Conservation (phyloP, 108 stramenopile genomes). For the Skeletonema marinoi region DNA sequence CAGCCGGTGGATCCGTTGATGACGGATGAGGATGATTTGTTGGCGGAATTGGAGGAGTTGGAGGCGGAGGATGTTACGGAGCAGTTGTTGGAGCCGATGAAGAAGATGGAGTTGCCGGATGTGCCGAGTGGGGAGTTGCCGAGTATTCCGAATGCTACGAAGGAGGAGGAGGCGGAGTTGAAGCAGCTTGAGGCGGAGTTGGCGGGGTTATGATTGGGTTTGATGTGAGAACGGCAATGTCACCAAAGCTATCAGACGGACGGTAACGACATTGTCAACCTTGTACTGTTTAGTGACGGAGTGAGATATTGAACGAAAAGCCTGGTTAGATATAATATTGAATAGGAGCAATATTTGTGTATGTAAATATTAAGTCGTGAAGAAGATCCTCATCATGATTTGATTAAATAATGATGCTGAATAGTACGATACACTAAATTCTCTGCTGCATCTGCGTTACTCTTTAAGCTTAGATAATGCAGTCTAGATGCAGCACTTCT, state of each 20-base stretch:
- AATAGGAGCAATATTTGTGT: neutral
- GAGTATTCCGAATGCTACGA: conserved; percentile 58
- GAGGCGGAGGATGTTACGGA: conserved; percentile 87
- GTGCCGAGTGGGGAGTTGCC: conserved; percentile 74
- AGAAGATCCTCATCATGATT: no score
- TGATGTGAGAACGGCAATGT: no score
- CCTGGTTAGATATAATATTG: neutral
- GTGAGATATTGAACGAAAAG: no score
- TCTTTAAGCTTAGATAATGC: no score
- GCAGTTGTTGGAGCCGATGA: conserved; percentile 70
- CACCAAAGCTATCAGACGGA: no score
- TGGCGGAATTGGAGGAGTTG: conserved; percentile 89
- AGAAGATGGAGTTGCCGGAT: conserved; percentile 52
- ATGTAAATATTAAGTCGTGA: neutral
- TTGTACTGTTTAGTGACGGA: no score
- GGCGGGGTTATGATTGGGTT: conserved; percentile 72
- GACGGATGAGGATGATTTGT: conserved; percentile 88
- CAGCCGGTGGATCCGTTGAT: conserved; percentile 84
- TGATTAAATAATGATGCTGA: no score
- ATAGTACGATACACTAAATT: no score
- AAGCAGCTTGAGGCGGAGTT: conserved; percentile 85
- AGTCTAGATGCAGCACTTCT: no score
- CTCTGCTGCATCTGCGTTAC: no score
- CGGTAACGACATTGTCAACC: no score
- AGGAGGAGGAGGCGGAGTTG: conserved; percentile 88